Percentiles rank a stretch among this genome's conserved stretches.
phyloP scores from a whole-genome alignment of 2,329 filamentous ascomycete genomes.

The Aspergillus awamori region DNA sequence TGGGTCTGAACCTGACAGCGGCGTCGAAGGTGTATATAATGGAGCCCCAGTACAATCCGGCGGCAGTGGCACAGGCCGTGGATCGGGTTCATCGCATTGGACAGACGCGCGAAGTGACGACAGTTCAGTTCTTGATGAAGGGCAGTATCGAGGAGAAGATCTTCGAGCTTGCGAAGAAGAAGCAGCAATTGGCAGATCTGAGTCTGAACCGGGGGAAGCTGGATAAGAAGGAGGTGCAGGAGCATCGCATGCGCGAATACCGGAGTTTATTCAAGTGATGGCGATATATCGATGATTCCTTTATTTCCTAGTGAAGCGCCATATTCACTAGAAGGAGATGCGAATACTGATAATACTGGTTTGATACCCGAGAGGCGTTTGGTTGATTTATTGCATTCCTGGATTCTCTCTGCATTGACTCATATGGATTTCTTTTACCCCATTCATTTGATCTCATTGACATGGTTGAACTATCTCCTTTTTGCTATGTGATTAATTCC shows the following conservation, averaged over 20 bases:
- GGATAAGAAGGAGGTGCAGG: conserved; percentile 64
- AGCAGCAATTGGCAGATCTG: conserved; percentile 84
- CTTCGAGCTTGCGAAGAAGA: conserved; percentile 84
- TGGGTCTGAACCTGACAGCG: conserved; percentile 86
- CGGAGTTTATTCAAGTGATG: conserved; percentile 58
- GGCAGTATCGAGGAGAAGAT: conserved; percentile 94
- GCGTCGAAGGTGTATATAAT: conserved; percentile 91
- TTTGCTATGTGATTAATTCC: too few relatives aligned
- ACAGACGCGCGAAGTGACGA: conserved; percentile 85
- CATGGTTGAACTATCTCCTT: neutral
- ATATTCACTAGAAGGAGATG: neutral
- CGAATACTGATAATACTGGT: neutral
- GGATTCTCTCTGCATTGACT: neutral
- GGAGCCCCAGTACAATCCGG: conserved; percentile 98
- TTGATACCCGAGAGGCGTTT: conserved; percentile 4
- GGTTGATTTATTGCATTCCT: neutral
- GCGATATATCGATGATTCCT: conserved; percentile 9
- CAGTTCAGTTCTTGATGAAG: conserved; percentile 85
- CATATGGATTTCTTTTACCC: neutral
- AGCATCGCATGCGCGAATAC: conserved; percentile 65
- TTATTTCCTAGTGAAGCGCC: too few relatives aligned
- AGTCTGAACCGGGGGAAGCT: conserved; percentile 72
- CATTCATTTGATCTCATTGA: neutral
- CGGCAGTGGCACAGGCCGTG: conserved; percentile 89
- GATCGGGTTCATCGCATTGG: conserved; percentile 91